Evolutionary conservation across 768 basidiomycete genomes (phyloP).

Genomic region (Leucocoprinus birnbaumii): DNA sequence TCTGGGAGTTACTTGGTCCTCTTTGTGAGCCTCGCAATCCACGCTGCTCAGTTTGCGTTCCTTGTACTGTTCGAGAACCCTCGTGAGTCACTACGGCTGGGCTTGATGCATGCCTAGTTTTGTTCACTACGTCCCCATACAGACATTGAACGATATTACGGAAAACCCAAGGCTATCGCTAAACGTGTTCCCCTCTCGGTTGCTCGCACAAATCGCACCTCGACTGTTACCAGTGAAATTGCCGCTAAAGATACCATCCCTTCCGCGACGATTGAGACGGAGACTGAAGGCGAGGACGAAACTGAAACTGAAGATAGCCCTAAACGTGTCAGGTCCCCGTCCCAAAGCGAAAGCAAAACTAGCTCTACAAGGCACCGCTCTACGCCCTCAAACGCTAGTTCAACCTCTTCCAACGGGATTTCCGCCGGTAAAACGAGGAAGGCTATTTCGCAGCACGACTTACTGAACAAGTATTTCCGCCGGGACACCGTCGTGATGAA

Average conservation of each 20-base stretch:
- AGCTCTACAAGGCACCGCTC: conserved; percentile 25
- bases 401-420: conserved; percentile 23
- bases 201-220: conserved; percentile 8
- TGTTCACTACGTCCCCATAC: conserved; percentile 7
- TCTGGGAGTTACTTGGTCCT: conserved; percentile 87
- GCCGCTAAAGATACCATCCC: conserved; percentile 16
- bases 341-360: not conserved
- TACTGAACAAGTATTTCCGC: conserved; percentile 87
- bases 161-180: conserved; percentile 87
- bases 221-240: conserved; percentile 13
- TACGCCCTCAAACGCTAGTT: conserved; percentile 32
- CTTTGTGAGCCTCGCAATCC: conserved; percentile 91
- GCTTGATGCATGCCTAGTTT: not conserved
- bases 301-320: conserved; percentile 34
- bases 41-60: conserved; percentile 96
- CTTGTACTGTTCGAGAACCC: conserved; percentile 96
- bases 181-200: conserved; percentile 64
- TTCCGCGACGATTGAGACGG: conserved; percentile 60
- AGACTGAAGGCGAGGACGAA: conserved; percentile 62
- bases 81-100: conserved; percentile 50
- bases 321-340: conserved; percentile 1
- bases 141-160: conserved; percentile 96
- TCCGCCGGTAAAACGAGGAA: conserved; percentile 23
- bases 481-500: conserved; percentile 79
- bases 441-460: conserved; percentile 75